Conservation (phyloP, 345 rosid genomes). For the Theobroma cacao region DNA sequence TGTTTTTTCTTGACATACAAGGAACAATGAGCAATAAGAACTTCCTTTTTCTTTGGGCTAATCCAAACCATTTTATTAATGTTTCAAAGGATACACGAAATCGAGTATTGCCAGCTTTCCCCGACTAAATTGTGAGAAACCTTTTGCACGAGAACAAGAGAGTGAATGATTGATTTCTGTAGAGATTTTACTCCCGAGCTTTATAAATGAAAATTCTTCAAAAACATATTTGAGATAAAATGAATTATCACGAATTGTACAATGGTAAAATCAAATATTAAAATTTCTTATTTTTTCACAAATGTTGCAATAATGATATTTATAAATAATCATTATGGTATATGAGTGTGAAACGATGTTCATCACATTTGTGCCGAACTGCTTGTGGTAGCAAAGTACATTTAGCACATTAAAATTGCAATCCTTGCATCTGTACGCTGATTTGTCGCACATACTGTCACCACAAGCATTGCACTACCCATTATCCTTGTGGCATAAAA, state of each 20-base stretch:
- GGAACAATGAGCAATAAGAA: too few relatives aligned
- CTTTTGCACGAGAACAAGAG: not conserved
- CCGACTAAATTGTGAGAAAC: too few relatives aligned
- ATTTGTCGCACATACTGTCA: not conserved
- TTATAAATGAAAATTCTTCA: too few relatives aligned
- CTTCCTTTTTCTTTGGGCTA: too few relatives aligned
- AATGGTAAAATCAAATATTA: conserved; percentile 5
- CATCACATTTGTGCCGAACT: not conserved
- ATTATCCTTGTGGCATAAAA: not conserved
- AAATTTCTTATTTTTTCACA: conserved; percentile 18
- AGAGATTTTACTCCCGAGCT: too few relatives aligned
- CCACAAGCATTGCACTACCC: not conserved
- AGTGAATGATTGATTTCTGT: not conserved
- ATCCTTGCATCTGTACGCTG: not conserved
- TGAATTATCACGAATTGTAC: not conserved
- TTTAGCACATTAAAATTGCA: not conserved
- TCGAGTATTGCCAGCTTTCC: too few relatives aligned
- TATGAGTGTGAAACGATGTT: not conserved
- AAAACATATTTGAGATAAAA: not conserved
- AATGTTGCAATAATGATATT: conserved; percentile 7
- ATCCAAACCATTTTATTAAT: too few relatives aligned
- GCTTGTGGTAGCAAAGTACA: conserved; percentile 3
- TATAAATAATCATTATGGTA: not conserved
- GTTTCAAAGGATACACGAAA: too few relatives aligned
- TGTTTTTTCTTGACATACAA: too few relatives aligned